Percentiles rank a stretch among this genome's conserved stretches.
phyloP scores from a whole-genome alignment of 495 filamentous ascomycete genomes.

The Geoglossum glabrum region DNA sequence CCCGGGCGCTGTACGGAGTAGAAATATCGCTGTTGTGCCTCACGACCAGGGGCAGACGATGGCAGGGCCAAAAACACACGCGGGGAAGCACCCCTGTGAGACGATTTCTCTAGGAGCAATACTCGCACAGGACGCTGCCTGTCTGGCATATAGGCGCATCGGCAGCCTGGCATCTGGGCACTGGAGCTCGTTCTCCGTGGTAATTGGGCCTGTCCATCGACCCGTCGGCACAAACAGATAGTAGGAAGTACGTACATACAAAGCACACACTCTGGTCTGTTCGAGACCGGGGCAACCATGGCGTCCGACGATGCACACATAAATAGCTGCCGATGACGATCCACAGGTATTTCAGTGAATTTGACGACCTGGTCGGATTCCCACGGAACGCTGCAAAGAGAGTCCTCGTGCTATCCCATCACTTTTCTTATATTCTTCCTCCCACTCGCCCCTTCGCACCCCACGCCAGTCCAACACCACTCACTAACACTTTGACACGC shows the following conservation, averaged over 20 bases:
- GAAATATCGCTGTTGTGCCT: no score
- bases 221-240: not conserved
- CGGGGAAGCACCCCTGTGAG: not conserved
- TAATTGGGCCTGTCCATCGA: not conserved
- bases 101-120: no score
- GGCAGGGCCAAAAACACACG: not conserved
- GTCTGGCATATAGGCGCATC: not conserved
- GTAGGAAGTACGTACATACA: not conserved
- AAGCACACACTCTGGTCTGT: not conserved
- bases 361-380: not conserved
- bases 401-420: not conserved
- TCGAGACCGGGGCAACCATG: not conserved
- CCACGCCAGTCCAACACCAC: no score
- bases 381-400: not conserved
- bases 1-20: not conserved
- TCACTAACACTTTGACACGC: not conserved
- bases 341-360: not conserved
- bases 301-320: not conserved
- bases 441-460: not conserved
- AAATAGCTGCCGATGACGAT: not conserved
- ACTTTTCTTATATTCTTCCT: not conserved
- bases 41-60: not conserved
- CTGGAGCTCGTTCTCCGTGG: not conserved
- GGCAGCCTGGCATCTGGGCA: not conserved
- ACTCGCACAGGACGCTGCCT: not conserved